Evolutionary conservation across 306 rosid species (phyloP).

Genomic region (Erythrophleum fordii): DNA sequence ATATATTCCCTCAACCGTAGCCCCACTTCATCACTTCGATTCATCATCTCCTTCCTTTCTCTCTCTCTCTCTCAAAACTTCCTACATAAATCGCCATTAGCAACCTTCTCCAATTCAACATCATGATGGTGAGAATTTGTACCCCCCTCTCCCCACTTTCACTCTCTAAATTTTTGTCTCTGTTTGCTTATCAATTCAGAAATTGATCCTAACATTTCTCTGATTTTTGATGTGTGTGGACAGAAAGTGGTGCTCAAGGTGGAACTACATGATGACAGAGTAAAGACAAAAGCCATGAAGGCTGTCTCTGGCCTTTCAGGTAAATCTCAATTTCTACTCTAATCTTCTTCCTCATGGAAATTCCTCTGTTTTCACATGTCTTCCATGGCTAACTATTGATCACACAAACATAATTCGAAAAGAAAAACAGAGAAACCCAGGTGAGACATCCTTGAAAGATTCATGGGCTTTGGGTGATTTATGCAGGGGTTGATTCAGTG

Average conservation of each 20-base stretch:
- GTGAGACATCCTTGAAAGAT: background rate
- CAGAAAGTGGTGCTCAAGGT: constrained; percentile 76
- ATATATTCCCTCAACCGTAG: constrained; percentile 10
- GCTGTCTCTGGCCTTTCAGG: constrained; percentile 73
- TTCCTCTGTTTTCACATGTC: background rate
- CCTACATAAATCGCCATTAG: background rate
- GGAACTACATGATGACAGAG: constrained; percentile 51
- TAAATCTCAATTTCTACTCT: constrained; percentile 21
- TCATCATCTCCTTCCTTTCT: background rate
- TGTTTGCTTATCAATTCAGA: no score
- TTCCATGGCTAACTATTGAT: no score
- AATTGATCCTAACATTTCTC: constrained; percentile 2
- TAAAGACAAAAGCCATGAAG: constrained; percentile 66
- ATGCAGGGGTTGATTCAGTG: constrained; percentile 76
- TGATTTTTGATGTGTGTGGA: constrained; percentile 12
- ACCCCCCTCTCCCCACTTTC: background rate
- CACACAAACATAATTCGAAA: no score
- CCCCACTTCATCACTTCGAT: constrained; percentile 3
- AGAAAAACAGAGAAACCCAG: background rate
- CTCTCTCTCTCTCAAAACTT: background rate
- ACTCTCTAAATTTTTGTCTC: no score
- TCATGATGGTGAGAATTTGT: constrained; percentile 41
- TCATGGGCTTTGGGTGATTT: background rate
- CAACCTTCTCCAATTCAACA: constrained; percentile 2
- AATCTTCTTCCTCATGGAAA: background rate